Percentiles rank a stretch among this genome's conserved stretches.
Conservation (phyloP, 805 yeast species). For the Candida namnaoensis region DNA sequence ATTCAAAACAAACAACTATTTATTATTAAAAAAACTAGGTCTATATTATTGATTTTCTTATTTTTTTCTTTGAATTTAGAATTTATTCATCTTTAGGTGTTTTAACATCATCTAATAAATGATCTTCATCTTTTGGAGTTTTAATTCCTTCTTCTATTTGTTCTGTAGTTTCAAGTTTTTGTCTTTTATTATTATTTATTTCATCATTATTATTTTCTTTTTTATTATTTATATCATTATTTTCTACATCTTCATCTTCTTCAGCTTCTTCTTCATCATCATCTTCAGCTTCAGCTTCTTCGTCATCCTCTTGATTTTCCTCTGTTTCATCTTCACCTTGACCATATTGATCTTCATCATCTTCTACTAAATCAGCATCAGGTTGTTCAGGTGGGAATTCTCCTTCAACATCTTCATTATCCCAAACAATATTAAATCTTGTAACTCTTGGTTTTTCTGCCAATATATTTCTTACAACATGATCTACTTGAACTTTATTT, state of each 20-base stretch:
- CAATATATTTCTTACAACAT: constrained; percentile 85
- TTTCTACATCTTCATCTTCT: constrained; percentile 29
- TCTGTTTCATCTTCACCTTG: constrained; percentile 43
- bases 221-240: constrained; percentile 30
- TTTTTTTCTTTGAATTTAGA: no score
- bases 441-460: constrained; percentile 99
- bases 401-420: constrained; percentile 58
- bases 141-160: constrained; percentile 11
- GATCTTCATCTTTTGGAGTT: constrained; percentile 20
- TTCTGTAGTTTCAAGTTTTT: constrained; percentile 7
- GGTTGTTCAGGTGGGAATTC: constrained; percentile 75
- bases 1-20: no score
- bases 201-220: constrained; percentile 25
- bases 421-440: constrained; percentile 96
- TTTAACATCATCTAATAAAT: constrained; percentile 1
- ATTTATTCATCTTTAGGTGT: constrained; percentile 1
- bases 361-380: constrained; percentile 54
- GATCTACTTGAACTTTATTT: constrained; percentile 84
- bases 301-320: constrained; percentile 37
- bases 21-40: no score
- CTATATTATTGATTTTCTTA: no score
- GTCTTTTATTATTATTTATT: constrained; percentile 8
- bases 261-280: constrained; percentile 31
- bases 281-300: constrained; percentile 35
- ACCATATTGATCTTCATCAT: constrained; percentile 52